Evolutionary conservation across 805 yeast genomes (phyloP), one percentile per base, ranked within the genome.

Genomic region (Teunomyces atbi): DNA sequence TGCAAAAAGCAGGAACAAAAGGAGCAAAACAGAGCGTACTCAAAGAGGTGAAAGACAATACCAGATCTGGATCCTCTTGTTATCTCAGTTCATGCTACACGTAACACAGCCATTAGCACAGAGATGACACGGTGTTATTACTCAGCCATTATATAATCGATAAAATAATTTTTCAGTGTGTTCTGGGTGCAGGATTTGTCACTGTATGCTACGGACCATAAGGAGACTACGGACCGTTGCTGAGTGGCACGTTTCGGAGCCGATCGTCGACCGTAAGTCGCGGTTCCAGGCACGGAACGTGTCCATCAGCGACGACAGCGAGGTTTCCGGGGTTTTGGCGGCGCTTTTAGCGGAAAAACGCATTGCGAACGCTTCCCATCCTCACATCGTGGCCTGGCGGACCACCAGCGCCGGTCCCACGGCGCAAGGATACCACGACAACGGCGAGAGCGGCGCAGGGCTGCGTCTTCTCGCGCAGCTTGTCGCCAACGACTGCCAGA

Each of bases 391-490:
- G 41, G 96, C 95, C 0, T 86, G 89, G 89, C 73, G 86, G 60
- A 74, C 79, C 2, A 12, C 33, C 5, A 13, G 4, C 23, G 56
- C 28, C 18, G 23, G 18, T 3, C 4, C 26, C 11, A 11, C 16
- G 10, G 20, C 15, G 41, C 89, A 84, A 59, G 92, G 91, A 2
- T 76, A 69, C 46, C 64, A 73, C 41, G 95, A 88, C 60, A 73
- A 82, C 57, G 90, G 91, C 0, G 96, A 88, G 57, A 73, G 79
- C 5, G 91, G 90, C 1, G 86, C 91, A 0, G 96, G 94, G 0
- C 59, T 70, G 12, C 63, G 84, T 47, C 52, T 88, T 7, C 57
- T 85, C 20, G 65, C 65, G 45, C 78, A 79, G 8, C 51, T 86
- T 15, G 80, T 78, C 16, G 64, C 79, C 26, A 60, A 77, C 5